phyloP scores from a whole-genome alignment of 2,329 filamentous ascomycete species.

The Thermomyces lanuginosus region DNA sequence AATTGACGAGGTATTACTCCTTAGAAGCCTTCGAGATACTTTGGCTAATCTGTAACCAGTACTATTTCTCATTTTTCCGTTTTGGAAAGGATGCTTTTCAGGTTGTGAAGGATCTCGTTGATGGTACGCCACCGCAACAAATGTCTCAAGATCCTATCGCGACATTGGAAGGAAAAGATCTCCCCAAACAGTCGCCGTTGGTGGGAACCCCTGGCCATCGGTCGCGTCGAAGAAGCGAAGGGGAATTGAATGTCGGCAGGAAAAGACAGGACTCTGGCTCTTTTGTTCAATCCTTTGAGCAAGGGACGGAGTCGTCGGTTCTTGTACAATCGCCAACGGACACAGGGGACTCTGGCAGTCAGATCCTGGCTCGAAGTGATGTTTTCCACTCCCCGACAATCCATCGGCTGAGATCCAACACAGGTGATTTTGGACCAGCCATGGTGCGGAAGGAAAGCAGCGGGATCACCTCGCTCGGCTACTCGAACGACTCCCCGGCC shows the following conservation, averaged over 20 bases:
- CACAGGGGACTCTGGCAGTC: slow-evolving; percentile 65
- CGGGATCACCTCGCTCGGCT: too few species aligned
- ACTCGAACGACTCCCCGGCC: slow-evolving; percentile 4
- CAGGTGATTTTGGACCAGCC: too few species aligned
- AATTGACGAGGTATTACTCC: slow-evolving; percentile 59
- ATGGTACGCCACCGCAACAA: slow-evolving; percentile 40
- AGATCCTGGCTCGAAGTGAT: slow-evolving; percentile 73
- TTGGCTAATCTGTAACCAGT: slow-evolving; percentile 33
- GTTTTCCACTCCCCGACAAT: slow-evolving; percentile 72
- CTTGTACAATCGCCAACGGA: slow-evolving; percentile 56
- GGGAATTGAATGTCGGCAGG: slow-evolving; percentile 36
- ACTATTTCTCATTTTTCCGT: slow-evolving; percentile 93
- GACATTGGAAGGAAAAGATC: slow-evolving; percentile 6
- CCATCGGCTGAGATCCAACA: slow-evolving; percentile 16
- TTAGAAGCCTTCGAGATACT: not conserved
- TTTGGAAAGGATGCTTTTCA: slow-evolving; percentile 69
- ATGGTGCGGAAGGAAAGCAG: slow-evolving; percentile 12
- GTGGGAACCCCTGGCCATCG: slow-evolving; percentile 15
- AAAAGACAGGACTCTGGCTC: slow-evolving; percentile 55
- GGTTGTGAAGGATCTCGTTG: slow-evolving; percentile 56
- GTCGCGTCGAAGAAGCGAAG: slow-evolving; percentile 43
- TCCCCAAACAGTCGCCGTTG: slow-evolving; percentile 1
- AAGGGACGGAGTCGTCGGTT: slow-evolving; percentile 55
- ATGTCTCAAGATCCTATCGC: slow-evolving; percentile 18
- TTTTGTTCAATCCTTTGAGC: slow-evolving; percentile 56